Percentiles rank a stretch among this genome's conserved stretches.
phyloP scores from a whole-genome alignment of 768 basidiomycete genomes.

The Phylloporus sp. region DNA sequence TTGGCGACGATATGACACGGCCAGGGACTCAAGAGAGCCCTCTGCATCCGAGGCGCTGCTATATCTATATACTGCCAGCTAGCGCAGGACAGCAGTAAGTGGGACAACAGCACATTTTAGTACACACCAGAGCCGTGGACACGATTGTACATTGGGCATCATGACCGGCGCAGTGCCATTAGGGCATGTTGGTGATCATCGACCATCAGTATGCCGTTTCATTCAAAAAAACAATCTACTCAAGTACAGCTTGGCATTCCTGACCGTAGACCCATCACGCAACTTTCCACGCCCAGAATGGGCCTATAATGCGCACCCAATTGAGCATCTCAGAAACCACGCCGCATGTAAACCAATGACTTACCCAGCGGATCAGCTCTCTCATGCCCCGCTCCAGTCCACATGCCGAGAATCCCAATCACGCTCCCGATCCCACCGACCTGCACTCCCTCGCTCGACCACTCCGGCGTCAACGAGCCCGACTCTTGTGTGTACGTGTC shows the following conservation, averaged over 20 bases:
- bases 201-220: background rate
- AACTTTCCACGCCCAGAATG: conserved; percentile 42
- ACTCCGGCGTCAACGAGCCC: conserved; percentile 36
- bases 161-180: no score
- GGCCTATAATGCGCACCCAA: conserved; percentile 26
- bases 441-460: conserved; percentile 54
- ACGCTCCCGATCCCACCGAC: conserved; percentile 52
- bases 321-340: background rate
- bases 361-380: conserved; percentile 40
- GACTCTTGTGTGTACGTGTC: conserved; percentile 29
- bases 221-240: background rate
- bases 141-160: no score
- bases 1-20: no score
- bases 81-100: no score
- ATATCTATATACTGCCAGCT: no score
- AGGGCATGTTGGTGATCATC: no score
- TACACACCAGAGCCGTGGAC: no score
- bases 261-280: conserved; percentile 15
- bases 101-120: no score
- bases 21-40: no score
- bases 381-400: conserved; percentile 50
- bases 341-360: background rate
- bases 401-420: conserved; percentile 48
- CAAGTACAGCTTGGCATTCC: background rate
- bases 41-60: no score